Percentiles rank a stretch among this genome's conserved stretches.
Evolutionary conservation across 139 green algal species (phyloP).

Genomic region (Deuterostichococcus epilithicus): DNA sequence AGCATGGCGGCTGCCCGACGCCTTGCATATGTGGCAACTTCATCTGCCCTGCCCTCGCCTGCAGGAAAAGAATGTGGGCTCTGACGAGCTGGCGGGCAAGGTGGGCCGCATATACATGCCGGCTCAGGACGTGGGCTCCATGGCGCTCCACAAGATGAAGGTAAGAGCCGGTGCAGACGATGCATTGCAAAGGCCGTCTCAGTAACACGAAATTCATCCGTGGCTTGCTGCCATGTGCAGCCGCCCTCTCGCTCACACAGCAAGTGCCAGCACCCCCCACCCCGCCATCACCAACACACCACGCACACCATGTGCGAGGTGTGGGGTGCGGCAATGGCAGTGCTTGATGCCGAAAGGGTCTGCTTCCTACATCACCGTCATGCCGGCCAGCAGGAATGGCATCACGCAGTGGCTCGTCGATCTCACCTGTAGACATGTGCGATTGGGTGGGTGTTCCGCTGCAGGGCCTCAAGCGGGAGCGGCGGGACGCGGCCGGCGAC

Average conservation of each 20-base stretch:
- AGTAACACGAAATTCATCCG: not conserved
- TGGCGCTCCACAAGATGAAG: conserved; percentile 85
- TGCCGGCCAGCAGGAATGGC: too few relatives aligned
- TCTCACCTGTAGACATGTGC: too few relatives aligned
- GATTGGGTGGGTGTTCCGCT: not conserved
- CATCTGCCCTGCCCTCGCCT: not conserved
- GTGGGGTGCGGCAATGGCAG: too few relatives aligned
- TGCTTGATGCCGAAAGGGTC: too few relatives aligned
- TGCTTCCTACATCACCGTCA: too few relatives aligned
- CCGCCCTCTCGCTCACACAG: not conserved
- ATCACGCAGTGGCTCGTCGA: too few relatives aligned
- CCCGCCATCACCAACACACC: too few relatives aligned
- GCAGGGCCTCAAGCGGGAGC: conserved; percentile 62
- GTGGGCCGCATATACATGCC: conserved; percentile 93
- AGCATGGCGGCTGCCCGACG: too few relatives aligned
- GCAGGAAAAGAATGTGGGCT: conserved; percentile 86
- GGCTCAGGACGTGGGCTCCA: conserved; percentile 71
- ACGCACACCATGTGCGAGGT: too few relatives aligned
- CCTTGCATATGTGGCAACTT: too few relatives aligned
- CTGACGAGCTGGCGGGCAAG: conserved; percentile 73
- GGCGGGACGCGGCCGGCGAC: conserved; percentile 40
- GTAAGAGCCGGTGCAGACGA: conserved; percentile 9
- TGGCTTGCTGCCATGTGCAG: conserved; percentile 9
- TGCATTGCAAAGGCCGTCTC: not conserved
- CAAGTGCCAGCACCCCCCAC: too few relatives aligned